Base-by-base conservation (phyloP, 345 rosid species). In the Lagerstroemia speciosa region DNA sequence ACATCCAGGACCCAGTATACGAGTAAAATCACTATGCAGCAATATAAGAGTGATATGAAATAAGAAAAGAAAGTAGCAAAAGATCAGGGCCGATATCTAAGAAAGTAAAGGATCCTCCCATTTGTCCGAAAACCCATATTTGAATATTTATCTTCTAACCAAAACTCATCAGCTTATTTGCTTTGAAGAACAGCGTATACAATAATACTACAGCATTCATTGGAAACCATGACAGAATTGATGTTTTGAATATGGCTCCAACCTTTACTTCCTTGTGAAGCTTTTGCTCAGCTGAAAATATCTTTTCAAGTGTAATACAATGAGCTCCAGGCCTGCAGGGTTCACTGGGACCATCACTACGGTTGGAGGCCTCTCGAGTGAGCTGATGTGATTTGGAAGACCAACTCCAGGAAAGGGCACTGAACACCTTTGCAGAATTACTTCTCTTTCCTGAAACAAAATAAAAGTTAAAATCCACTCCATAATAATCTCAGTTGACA, bases 281-380 rank as follows among this genome's bases (percentile, higher is more conserved):
- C 72, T 83, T 86, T 81, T 83, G 86, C 83, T 93, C 98, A 69
- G 86, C 87, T 64, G 75, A 69, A 74, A 83, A 91, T 69, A 93
- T 75, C 77, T 85, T 93, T 74, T 82, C 89, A 45, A 93, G 92
- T 41, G 98, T 85, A 65, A 77, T 63, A 69, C 80, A 80, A 83
- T 93, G 97, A 83, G 94, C 97, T 73, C 94, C 97, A 48, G 92
- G 87, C 67, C 77, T 81, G 82, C 97, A 89, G 38, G 97, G 96
- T 65, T 87, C 91, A 45, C 77, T 69, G 55, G 85, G 72, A 52
- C 75, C 74, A 75, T 63, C 64, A 66, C 67, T 66, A 52, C 48
- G 67, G 46, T 73, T 76, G 43, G 74, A 17, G 71, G 82, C 77
- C 71, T 80, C 89, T 77, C 75, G 79, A 34, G 81, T 62, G 68